Evolutionary conservation across 2,329 filamentous ascomycete species (phyloP).

Genomic region (Fusarium dlaminii): DNA sequence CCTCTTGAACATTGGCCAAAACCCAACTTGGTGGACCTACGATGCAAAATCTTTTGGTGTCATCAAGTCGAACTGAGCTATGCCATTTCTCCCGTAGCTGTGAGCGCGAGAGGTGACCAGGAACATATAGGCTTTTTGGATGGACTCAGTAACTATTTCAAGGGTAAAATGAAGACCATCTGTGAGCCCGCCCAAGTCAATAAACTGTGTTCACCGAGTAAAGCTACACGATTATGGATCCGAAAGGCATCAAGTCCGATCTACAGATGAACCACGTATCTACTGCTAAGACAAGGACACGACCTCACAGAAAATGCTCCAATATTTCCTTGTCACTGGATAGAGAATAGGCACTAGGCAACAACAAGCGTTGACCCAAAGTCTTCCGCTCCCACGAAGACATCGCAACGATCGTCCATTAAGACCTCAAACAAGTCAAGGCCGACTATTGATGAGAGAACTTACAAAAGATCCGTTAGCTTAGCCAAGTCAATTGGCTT

Average conservation of each 20-base stretch:
- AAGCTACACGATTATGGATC: background rate
- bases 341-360: background rate
- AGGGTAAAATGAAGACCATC: conserved; percentile 78
- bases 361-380: background rate
- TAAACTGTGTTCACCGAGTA: conserved; percentile 79
- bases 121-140: background rate
- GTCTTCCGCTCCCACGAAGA: background rate
- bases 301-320: background rate
- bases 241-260: too few relatives aligned
- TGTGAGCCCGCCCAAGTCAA: conserved; percentile 73
- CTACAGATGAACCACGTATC: background rate
- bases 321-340: too few relatives aligned
- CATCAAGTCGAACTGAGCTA: accelerated
- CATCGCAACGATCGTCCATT: background rate
- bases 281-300: background rate
- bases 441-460: background rate
- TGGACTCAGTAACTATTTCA: conserved; percentile 77
- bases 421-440: background rate
- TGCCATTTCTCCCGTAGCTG: background rate
- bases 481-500: background rate
- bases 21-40: background rate
- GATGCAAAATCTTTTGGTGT: too few relatives aligned
- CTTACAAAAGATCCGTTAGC: background rate
- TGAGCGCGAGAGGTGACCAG: background rate
- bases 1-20: background rate